Percentiles rank a stretch among this genome's conserved stretches.
Conservation (phyloP, 495 filamentous ascomycete species). For the Saxophila tyrrhenica region DNA sequence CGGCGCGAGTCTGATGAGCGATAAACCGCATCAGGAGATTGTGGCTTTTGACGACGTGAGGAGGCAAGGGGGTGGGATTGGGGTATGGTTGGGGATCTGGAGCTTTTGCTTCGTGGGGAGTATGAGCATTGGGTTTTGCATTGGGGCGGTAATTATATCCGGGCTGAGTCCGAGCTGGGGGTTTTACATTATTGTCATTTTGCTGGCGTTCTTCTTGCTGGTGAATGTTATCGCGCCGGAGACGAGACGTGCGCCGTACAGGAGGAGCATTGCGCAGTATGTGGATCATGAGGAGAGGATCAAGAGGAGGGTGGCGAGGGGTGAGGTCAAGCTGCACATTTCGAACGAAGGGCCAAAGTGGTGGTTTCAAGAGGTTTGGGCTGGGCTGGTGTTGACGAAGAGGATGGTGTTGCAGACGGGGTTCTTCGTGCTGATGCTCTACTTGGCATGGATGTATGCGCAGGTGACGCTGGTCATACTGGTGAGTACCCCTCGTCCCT, state of each 20-base stretch:
- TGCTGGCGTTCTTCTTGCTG: slow-evolving; percentile 48
- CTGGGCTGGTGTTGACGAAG: slow-evolving; percentile 51
- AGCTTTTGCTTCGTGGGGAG: slow-evolving; percentile 61
- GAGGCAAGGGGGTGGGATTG: slow-evolving; percentile 62
- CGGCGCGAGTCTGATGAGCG: slow-evolving; percentile 58
- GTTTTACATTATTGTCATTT: slow-evolving; percentile 56
- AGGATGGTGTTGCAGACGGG: slow-evolving; percentile 62
- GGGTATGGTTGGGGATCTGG: slow-evolving; percentile 68
- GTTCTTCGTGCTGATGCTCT: slow-evolving; percentile 57
- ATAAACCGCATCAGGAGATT: slow-evolving; percentile 57
- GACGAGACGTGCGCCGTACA: slow-evolving; percentile 50
- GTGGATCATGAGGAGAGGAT: slow-evolving; percentile 40
- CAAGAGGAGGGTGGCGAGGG: slow-evolving; percentile 49
- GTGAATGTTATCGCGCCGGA: slow-evolving; percentile 58
- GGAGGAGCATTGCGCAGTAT: slow-evolving; percentile 54
- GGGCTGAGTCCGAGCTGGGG: slow-evolving; percentile 53
- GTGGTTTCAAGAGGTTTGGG: slow-evolving; percentile 64
- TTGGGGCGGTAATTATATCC: slow-evolving; percentile 56
- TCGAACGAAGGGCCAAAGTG: slow-evolving; percentile 53
- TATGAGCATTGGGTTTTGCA: slow-evolving; percentile 54
- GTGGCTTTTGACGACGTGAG: slow-evolving; percentile 51
- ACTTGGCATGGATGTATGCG: slow-evolving; percentile 66
- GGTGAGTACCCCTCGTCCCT: slow-evolving; percentile 24
- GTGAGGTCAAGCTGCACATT: slow-evolving; percentile 66
- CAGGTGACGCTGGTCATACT: slow-evolving; percentile 59